Percentiles rank a stretch among this genome's conserved stretches.
Conservation (phyloP, 2,329 filamentous ascomycete genomes). For the Lojkania enalia region DNA sequence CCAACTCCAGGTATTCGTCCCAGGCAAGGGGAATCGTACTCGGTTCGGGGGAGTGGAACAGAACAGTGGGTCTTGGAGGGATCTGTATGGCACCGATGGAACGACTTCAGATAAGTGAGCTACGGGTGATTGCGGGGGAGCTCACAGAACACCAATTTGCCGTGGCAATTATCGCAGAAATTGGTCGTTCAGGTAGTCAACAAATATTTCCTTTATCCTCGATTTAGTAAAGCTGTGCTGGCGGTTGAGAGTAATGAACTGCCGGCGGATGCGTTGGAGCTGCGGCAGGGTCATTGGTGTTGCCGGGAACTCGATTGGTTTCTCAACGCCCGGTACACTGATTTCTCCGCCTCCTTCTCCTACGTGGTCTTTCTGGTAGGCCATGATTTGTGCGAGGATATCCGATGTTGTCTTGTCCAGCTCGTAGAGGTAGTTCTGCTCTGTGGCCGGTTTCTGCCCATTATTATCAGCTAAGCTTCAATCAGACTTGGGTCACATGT, state of each 20-base stretch:
- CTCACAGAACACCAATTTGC: slow-evolving; percentile 7
- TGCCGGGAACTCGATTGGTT: slow-evolving; percentile 66
- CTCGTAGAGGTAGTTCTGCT: slow-evolving; percentile 75
- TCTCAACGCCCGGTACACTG: slow-evolving; percentile 55
- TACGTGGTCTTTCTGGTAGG: slow-evolving; percentile 66
- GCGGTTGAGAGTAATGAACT: slow-evolving; percentile 77
- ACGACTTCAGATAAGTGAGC: not conserved
- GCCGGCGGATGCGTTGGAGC: slow-evolving; percentile 74
- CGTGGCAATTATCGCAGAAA: slow-evolving; percentile 34
- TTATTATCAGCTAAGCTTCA: slow-evolving; percentile 6
- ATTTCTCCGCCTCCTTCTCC: slow-evolving; percentile 65
- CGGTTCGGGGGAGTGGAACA: not conserved
- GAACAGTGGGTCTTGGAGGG: not conserved
- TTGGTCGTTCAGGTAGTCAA: slow-evolving; percentile 45
- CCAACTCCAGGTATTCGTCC: not conserved
- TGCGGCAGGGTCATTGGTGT: slow-evolving; percentile 71
- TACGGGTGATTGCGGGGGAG: not conserved
- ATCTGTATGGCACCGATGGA: not conserved
- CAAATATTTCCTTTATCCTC: slow-evolving; percentile 43
- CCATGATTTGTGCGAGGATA: slow-evolving; percentile 69
- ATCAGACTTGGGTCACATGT: not conserved
- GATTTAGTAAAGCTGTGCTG: slow-evolving; percentile 56
- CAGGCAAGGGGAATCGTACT: not conserved
- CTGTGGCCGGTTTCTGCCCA: slow-evolving; percentile 59
- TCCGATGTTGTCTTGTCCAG: slow-evolving; percentile 79